Base-by-base conservation (phyloP, 2,329 filamentous ascomycete genomes). In the Claviceps humidiphila region DNA sequence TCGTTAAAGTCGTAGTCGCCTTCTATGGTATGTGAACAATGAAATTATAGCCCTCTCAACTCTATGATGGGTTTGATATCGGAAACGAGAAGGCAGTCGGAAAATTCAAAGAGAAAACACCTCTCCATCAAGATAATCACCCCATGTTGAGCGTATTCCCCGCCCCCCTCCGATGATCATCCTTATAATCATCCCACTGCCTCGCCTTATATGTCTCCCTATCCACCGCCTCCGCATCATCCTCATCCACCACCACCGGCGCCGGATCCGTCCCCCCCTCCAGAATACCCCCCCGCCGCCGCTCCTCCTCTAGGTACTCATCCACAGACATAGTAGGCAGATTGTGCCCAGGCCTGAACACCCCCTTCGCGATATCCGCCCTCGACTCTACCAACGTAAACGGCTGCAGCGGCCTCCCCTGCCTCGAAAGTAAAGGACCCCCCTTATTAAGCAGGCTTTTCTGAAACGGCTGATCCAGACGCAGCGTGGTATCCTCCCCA, bases 311-410 rank as follows among this genome's bases (percentile, higher is more conserved):
- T 16, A 98, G 74, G 63, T 97, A 98, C 71, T 98, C 93, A 60
- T 98, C 93, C 56, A 98, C 96, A 1, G 82, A 87, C 93, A 98
- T 97, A 3, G 93, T 97, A 1, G 93, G 93, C 54, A 98, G 71
- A 68, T 88, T 96, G 66, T 98, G 93, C 7, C 93, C 89, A 0
- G 89, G 81, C 52, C 87, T 78, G 68, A 98, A 98, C 0, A 98
- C 91, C 2, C 85, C 85, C 54, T 83, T 76, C 55, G 83, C 80
- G 54, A 95, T 68, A 55, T 89, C 83, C 56, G 88, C 81, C 40
- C 93, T 79, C 58, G 77, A 84, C 54, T 85, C 84, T 4, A 94
- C 75, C 22, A 98, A 74, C 1, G 89, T 96, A 63, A 98, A 97
- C 0, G 91, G 91, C 60, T 90, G 82, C 59, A 97, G 74, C 14